Conservation (phyloP, 2,329 filamentous ascomycete species). For the Cladophialophora chaetospira region DNA sequence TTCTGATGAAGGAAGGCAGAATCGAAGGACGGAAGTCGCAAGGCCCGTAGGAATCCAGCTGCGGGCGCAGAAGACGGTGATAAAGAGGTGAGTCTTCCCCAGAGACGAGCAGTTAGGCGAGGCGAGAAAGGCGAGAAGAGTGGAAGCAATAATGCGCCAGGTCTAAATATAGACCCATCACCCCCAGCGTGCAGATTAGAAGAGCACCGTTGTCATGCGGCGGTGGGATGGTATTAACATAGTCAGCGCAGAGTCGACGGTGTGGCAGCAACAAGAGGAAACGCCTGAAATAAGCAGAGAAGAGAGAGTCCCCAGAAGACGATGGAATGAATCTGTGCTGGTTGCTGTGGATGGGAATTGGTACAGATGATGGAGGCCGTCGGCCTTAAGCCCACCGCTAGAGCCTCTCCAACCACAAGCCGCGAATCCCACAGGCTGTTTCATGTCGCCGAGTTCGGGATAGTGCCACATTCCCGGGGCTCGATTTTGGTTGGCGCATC, state of each 20-base stretch:
- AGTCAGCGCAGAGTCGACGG: neutral
- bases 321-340: neutral
- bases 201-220: slow-evolving; percentile 12
- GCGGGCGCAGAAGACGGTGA: slow-evolving; percentile 2
- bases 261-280: neutral
- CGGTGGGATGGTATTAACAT: neutral
- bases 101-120: slow-evolving; percentile 8
- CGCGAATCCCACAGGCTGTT: neutral
- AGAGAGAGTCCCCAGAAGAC: neutral
- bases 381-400: neutral
- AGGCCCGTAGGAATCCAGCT: neutral
- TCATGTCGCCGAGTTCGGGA: neutral
- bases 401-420: neutral
- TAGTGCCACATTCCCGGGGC: neutral
- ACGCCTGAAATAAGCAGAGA: neutral
- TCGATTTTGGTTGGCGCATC: neutral
- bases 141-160: slow-evolving; percentile 18
- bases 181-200: slow-evolving; percentile 7
- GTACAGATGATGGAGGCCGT: neutral
- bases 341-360: neutral
- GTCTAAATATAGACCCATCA: slow-evolving; percentile 26
- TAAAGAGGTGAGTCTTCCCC: neutral
- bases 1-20: neutral
- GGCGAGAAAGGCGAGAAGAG: slow-evolving; percentile 13
- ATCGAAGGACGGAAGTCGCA: slow-evolving; percentile 2